phyloP scores from a whole-genome alignment of 2,329 filamentous ascomycete genomes.

The Cyphellophora europaea region DNA sequence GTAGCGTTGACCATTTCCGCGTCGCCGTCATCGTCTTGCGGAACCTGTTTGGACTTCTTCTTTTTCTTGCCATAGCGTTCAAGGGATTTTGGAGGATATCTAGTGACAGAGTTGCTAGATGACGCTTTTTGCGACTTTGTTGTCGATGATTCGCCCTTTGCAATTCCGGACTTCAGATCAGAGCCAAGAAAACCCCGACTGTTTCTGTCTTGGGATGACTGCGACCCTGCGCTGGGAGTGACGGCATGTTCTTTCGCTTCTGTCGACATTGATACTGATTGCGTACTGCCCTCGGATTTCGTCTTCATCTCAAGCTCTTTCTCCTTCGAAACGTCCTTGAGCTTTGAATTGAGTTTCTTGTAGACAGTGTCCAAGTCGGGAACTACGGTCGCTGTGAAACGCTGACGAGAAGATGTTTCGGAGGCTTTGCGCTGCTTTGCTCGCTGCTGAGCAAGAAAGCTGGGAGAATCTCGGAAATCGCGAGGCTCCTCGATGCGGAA shows the following conservation, averaged over 20 bases:
- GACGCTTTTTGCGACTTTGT: neutral
- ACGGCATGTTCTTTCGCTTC: no score
- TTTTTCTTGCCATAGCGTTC: neutral
- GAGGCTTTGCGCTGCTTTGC: no score
- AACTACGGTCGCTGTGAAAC: no score
- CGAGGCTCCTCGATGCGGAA: neutral
- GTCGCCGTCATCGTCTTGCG: neutral
- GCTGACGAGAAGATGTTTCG: no score
- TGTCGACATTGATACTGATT: no score
- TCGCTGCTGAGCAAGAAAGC: neutral
- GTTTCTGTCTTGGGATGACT: neutral
- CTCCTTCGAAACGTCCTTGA: slow-evolving; percentile 1
- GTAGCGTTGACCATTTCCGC: neutral
- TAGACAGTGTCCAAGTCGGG: no score
- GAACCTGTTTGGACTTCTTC: neutral
- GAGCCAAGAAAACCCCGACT: no score
- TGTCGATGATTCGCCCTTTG: neutral
- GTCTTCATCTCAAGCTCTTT: neutral
- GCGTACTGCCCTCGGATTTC: neutral
- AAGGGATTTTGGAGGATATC: neutral
- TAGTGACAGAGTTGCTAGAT: neutral
- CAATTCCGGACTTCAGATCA: no score
- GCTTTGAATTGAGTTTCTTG: no score
- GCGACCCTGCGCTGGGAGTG: no score
- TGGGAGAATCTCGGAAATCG: neutral